phyloP scores from a whole-genome alignment of 257 asterid species.

The Solanum verrucosum region DNA sequence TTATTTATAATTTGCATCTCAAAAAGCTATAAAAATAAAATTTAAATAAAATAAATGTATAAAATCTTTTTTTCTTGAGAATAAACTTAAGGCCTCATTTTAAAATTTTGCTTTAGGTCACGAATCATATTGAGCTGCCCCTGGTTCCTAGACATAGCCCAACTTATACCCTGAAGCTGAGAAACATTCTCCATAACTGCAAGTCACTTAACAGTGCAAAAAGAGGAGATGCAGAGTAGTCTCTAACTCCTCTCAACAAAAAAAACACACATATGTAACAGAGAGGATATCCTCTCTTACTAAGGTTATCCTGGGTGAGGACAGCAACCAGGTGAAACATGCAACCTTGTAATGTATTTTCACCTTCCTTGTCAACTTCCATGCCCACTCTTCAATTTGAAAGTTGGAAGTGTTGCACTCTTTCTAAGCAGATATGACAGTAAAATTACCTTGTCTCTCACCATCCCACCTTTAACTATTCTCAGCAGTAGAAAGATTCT shows the following conservation, averaged over 20 bases:
- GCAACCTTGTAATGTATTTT: neutral
- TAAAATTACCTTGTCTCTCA: neutral
- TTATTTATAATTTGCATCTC: neutral
- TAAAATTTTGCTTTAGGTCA: neutral
- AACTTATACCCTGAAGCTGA: neutral
- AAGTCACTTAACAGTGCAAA: neutral
- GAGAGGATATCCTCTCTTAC: neutral
- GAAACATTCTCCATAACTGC: neutral
- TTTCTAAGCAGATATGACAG: neutral
- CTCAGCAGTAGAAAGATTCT: neutral
- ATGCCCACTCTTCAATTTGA: neutral
- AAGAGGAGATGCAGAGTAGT: neutral
- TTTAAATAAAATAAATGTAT: too few relatives aligned
- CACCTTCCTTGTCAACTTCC: neutral
- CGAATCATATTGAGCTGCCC: neutral
- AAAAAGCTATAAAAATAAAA: neutral
- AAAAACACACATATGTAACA: neutral
- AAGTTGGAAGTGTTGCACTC: neutral
- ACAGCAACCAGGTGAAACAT: neutral
- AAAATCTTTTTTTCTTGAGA: too few relatives aligned
- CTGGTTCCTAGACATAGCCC: neutral
- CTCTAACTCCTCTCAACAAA: neutral
- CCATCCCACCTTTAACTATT: neutral
- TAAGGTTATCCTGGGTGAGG: neutral
- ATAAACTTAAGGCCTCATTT: neutral